These are phyloP conservation scores for Boeremia lycopersici DNA, from an alignment of 2,329 filamentous ascomycete genomes.

Conservation along the genomic window DNA sequence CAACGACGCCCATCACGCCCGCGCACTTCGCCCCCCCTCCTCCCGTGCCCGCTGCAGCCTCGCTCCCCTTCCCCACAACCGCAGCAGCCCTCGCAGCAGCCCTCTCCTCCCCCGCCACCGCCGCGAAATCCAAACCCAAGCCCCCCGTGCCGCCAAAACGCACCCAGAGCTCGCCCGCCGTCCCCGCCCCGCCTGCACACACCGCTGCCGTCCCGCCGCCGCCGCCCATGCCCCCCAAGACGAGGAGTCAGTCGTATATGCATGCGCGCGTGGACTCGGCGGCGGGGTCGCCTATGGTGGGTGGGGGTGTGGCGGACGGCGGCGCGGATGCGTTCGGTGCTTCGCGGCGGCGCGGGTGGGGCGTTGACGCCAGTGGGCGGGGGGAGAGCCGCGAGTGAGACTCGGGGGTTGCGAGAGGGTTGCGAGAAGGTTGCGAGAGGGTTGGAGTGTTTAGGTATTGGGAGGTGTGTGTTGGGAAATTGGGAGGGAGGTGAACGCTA, in stretches of 20 bases:
- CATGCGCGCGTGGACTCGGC: constrained; percentile 2
- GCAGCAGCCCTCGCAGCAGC: no score
- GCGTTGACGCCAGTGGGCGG: no score
- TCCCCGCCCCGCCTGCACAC: background rate
- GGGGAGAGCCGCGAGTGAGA: no score
- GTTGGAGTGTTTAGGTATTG: no score
- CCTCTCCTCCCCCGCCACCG: background rate
- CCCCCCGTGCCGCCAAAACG: constrained; percentile 1
- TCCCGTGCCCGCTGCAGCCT: background rate
- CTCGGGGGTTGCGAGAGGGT: no score
- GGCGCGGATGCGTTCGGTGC: no score
- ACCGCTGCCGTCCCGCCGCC: background rate
- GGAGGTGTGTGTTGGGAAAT: no score
- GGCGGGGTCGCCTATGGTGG: no score
- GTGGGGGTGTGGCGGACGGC: no score
- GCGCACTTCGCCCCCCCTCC: background rate
- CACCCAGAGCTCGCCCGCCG: background rate
- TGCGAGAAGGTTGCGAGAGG: no score
- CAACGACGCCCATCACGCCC: background rate
- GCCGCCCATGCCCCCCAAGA: background rate
- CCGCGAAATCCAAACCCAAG: background rate
- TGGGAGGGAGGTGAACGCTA: no score
- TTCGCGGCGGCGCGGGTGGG: no score
- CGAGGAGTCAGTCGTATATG: background rate
- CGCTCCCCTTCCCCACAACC: background rate